Base-by-base conservation (phyloP, 2,329 filamentous ascomycete species). In the Lasiodiplodia gonubiensis region DNA sequence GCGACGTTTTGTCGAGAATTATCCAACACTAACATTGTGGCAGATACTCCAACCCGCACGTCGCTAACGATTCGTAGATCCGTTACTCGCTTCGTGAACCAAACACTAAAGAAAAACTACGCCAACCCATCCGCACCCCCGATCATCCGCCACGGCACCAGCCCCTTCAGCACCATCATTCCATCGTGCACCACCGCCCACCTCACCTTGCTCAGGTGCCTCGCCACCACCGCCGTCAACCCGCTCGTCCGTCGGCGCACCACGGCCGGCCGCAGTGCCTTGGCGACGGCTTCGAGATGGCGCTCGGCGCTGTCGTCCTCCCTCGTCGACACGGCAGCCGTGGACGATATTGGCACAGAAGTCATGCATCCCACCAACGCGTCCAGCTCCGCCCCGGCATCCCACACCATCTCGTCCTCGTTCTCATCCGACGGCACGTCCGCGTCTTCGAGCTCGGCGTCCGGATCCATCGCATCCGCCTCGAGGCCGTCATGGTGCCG, bases 151-250 rank as follows among this genome's bases (percentile, higher is more conserved):
- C 78, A 79, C 54, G 78, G 76, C 55, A 80, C 78, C 42, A 81
- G 70, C 3, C 78, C 78, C 66, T 75, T 76, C 42, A 89, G 71
- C 3, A 89, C 86, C 69, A 85, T 83, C 78, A 88, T 87, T 0
- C 85, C 87, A 71, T 88, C 85, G 70, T 88, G 86, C 4, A 89
- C 84, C 3, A 89, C 86, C 0, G 86, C 86, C 87, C 88, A 89
- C 63, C 87, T 73, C 1, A 89, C 83, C 67, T 84, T 86, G 12
- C 83, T 83, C 70, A 89, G 71, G 42, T 83, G 81, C 70, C 84
- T 82, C 2, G 84, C 85, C 76, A 89, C 87, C 0, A 85, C 81
- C 68, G 83, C 83, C 0, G 85, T 84, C 54, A 89, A 69, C 0
- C 85, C 86, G 21, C 81, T 82, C 0, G 83, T 86, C 1, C 82